Conservation (phyloP, 1,284 basidiomycete genomes). For the Exsudoporus floridanus region DNA sequence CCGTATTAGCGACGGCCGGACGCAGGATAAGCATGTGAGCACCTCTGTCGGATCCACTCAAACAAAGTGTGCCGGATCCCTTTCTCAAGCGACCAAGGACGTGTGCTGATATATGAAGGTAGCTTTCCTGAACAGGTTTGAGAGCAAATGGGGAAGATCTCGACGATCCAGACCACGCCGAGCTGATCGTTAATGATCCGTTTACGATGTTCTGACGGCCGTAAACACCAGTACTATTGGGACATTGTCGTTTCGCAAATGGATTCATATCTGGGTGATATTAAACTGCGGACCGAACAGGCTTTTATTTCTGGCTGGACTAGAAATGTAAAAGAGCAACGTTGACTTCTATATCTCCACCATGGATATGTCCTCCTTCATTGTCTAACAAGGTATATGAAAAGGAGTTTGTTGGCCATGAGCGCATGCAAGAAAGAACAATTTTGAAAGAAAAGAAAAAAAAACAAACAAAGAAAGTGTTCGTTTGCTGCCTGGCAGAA, state of each 20-base stretch:
- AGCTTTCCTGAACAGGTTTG: too few relatives aligned
- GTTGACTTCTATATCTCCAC: not conserved
- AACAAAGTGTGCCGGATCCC: not conserved
- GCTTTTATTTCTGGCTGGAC: not conserved
- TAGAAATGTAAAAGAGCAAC: not conserved
- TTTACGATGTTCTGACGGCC: not conserved
- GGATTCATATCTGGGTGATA: not conserved
- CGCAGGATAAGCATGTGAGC: constrained; percentile 10
- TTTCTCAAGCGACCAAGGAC: not conserved
- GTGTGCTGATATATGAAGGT: constrained; percentile 4
- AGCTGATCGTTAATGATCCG: not conserved
- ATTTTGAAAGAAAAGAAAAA: not conserved
- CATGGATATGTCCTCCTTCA: not conserved
- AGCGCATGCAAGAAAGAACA: not conserved
- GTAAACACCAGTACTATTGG: too few relatives aligned
- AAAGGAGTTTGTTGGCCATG: not conserved
- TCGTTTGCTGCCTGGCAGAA: not conserved
- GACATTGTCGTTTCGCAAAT: not conserved
- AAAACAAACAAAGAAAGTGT: too few relatives aligned
- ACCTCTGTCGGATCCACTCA: not conserved
- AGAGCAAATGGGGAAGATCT: too few relatives aligned
- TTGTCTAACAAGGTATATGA: not conserved
- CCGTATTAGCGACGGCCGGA: constrained; percentile 15
- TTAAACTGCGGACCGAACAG: not conserved
- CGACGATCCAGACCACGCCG: not conserved